Base-by-base conservation (phyloP, 306 rosid genomes). In the Cucumis hystrix region DNA sequence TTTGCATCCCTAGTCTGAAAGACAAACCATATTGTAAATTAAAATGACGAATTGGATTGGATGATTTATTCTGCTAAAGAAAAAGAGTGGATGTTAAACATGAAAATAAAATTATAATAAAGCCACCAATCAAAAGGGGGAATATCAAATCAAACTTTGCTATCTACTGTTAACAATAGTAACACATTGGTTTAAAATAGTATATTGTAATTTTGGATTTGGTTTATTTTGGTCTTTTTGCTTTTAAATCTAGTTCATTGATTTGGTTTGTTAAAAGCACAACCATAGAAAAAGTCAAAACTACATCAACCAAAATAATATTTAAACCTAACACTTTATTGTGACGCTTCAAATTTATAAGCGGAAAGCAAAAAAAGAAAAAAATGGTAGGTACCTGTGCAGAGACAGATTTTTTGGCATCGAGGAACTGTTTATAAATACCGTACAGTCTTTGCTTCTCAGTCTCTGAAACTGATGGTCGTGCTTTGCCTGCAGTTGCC, bases 1-100 rank as follows among this genome's bases (percentile, higher is more conserved):
- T 92, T 95, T 41, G 92, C 84, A 78, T 90, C 96, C 87, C 97
- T 95, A 52, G 96, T 84, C 98, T 92, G 93, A 90, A 88, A 66
- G 11, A 51, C 56, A 14, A 45, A 47, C 33, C 18, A 68, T 10
- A 70, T 14, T 47, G 5, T 23, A 21, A 13, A 11, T 69, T 45
- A 21, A 23, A 69, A 45, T 20, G 30, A 2, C 78, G 20, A 67
- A 21, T 70, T 61, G 16, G 10, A 21, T 69, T 60, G 13, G 11
- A 41, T 20, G 6, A 68, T 41, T 35, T 37, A 66, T 28, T 62
- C 54, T 30, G n/a, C 39, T 65, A 37, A 14, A 37, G n/a, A 43
- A 41, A 41, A 20, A 10, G 28, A 4, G 30, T 37, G 7, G 51
- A 37, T 35, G n/a, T 18, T 3, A 30, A 37, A 64, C 6, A 37